Base-by-base conservation (phyloP, 768 basidiomycete genomes). In the Pleurotus citrinopileatus region DNA sequence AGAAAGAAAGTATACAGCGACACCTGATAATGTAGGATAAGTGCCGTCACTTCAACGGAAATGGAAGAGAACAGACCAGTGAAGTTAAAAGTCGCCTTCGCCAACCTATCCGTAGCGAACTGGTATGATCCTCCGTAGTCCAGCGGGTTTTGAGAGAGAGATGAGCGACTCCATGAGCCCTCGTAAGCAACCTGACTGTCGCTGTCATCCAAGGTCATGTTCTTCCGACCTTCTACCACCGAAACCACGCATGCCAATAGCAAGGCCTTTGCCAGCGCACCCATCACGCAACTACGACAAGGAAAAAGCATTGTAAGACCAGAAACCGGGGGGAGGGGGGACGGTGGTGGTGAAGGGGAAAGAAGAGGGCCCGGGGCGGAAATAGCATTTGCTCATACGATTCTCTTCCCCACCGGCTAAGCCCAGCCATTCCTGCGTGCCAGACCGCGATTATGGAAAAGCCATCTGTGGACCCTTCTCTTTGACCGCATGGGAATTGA, bases 1-100 rank as follows among this genome's bases (percentile, higher is more conserved):
- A 0, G 72, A 71, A 38, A 76, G 55, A 55, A 73, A 75, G 44
- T 74, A 77, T 15, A 80, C 65, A 1, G 73, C 73, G 4, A 71
- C 67, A 25, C 77, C 78, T 78, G 37, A 10, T 12, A 19, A 46
- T 44, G 12, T 4, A 51, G 7, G 26, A 27, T 23, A 15, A 6
- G 4, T n/a, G n/a, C n/a, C n/a, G n/a, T n/a, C n/a, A n/a, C n/a
- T n/a, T n/a, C n/a, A n/a, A n/a, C n/a, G n/a, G n/a, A n/a, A n/a
- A n/a, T n/a, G n/a, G n/a, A n/a, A 46, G 13, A 27, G 17, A 22
- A 52, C 62, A 10, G 47, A 77, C 76, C 76, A 28, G 70, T 74
- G 57, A 78, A 79, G 1, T 55, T 66, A 52, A 77, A 70, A 2
- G 65, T 63, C n/a, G 77, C 77, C 9, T 17, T 22, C 26, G 43